Conservation (phyloP, 257 asterid genomes). For the Rauvolfia tetraphylla region DNA sequence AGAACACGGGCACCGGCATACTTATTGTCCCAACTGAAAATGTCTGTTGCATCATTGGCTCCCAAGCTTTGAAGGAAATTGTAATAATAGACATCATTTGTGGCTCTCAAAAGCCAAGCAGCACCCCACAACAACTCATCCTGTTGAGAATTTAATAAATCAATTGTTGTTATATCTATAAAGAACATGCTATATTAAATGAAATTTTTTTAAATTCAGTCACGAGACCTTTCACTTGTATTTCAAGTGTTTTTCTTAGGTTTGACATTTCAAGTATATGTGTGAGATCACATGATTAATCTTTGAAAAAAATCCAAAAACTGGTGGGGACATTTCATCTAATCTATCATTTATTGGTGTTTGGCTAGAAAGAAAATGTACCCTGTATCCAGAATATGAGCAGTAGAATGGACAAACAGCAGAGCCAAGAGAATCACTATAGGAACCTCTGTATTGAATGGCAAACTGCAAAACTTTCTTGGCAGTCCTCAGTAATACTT, state of each 20-base stretch:
- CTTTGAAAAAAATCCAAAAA: background rate
- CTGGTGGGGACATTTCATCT: too few relatives aligned
- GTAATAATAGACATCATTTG: conserved; percentile 51
- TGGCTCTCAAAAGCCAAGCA: conserved; percentile 79
- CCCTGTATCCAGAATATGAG: conserved; percentile 81
- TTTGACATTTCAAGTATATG: too few relatives aligned
- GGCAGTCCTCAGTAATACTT: conserved; percentile 47
- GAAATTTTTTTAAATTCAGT: too few relatives aligned
- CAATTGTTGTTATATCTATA: background rate
- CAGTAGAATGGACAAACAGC: conserved; percentile 79
- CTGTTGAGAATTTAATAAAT: conserved; percentile 21
- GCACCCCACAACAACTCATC: conserved; percentile 93
- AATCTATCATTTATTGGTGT: background rate
- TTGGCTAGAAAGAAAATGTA: background rate
- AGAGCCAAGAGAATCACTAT: conserved; percentile 69
- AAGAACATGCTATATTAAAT: too few relatives aligned
- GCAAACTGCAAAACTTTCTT: conserved; percentile 65
- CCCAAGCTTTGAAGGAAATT: conserved; percentile 49
- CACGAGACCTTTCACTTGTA: too few relatives aligned
- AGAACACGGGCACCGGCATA: conserved; percentile 83
- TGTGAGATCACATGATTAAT: too few relatives aligned
- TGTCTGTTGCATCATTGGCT: conserved; percentile 49
- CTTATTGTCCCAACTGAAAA: conserved; percentile 92
- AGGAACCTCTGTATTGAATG: conserved; percentile 57
- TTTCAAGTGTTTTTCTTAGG: too few relatives aligned